These are phyloP conservation scores for Alternaria tenuissima DNA, from an alignment of 2,329 filamentous ascomycete species.

Conservation along the genomic window DNA sequence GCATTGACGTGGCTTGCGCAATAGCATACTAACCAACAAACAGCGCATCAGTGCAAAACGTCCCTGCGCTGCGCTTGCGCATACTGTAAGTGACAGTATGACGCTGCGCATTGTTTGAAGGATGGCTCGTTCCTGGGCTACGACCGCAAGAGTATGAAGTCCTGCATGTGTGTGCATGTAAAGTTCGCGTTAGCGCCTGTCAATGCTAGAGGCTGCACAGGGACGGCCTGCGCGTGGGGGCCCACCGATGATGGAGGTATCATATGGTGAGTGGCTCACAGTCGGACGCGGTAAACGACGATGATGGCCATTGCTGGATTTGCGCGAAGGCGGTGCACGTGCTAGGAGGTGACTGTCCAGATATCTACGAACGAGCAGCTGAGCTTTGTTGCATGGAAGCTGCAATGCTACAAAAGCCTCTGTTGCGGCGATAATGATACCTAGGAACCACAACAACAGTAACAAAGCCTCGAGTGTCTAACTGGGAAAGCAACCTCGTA, in stretches of 20 bases:
- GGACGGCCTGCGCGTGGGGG: background rate
- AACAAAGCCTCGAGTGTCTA: background rate
- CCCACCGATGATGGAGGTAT: background rate
- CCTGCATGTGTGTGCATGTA: constrained; percentile 14
- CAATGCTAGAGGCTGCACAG: background rate
- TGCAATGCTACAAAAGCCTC: too few relatives aligned
- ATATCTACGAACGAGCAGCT: background rate
- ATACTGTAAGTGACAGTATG: constrained; percentile 10
- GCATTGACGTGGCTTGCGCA: constrained; percentile 12
- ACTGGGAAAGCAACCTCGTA: background rate
- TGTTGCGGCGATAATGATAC: background rate
- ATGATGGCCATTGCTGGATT: background rate
- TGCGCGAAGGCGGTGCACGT: background rate
- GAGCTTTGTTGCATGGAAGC: background rate
- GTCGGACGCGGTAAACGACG: background rate
- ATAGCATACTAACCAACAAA: constrained; percentile 6
- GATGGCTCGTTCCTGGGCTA: constrained; percentile 25
- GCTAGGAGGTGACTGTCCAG: background rate
- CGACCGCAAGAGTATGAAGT: constrained; percentile 11
- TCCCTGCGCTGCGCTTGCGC: constrained; percentile 3
- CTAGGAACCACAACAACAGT: background rate
- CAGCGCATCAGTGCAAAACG: constrained; percentile 1
- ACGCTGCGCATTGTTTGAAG: constrained; percentile 16
- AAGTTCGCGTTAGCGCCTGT: constrained; percentile 17
- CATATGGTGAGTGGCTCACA: constrained; percentile 13